A percentile compares a stretch with the other conserved stretches of the same genome.
Conservation (phyloP, 768 basidiomycete species). For the Flagelloscypha sp. region DNA sequence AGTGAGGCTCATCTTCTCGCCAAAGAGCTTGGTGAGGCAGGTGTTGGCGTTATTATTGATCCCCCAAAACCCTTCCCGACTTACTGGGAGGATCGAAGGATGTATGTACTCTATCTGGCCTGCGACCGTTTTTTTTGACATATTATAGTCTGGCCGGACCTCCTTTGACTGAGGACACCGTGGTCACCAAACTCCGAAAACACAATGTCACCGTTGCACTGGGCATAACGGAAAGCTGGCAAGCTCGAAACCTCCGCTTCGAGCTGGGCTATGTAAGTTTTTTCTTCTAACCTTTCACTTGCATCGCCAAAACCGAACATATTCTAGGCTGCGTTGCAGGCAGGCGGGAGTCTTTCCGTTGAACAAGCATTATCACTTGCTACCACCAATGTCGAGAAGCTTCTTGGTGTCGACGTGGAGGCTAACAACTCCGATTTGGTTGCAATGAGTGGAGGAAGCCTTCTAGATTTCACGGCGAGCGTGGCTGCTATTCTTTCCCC, state of each 20-base stretch:
- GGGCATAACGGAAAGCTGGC: conserved; percentile 59
- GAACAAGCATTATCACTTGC: conserved; percentile 29
- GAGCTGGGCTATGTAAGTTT: conserved; percentile 72
- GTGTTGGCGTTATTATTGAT: conserved; percentile 61
- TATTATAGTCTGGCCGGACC: conserved; percentile 31
- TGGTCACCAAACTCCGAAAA: conserved; percentile 45
- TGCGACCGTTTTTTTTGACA: neutral
- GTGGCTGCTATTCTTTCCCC: conserved; percentile 31
- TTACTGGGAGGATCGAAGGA: conserved; percentile 55
- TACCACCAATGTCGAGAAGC: conserved; percentile 33
- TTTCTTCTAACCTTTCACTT: too few species aligned
- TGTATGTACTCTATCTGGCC: conserved; percentile 28
- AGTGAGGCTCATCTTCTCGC: conserved; percentile 69
- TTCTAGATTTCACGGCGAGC: conserved; percentile 33
- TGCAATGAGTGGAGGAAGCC: conserved; percentile 26
- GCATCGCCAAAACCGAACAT: too few species aligned
- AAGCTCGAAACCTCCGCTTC: conserved; percentile 68
- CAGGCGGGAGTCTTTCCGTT: conserved; percentile 20
- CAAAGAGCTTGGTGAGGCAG: conserved; percentile 55
- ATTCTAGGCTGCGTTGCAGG: conserved; percentile 23
- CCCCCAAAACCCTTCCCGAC: conserved; percentile 63
- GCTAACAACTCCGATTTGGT: conserved; percentile 29
- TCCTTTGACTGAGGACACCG: conserved; percentile 40
- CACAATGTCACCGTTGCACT: conserved; percentile 66
- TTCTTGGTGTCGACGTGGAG: conserved; percentile 27